Percentiles rank a stretch among this genome's conserved stretches.
These are phyloP conservation scores for Scheffersomyces ergatensis DNA, from an alignment of 805 yeast species.

Conservation along the genomic window DNA sequence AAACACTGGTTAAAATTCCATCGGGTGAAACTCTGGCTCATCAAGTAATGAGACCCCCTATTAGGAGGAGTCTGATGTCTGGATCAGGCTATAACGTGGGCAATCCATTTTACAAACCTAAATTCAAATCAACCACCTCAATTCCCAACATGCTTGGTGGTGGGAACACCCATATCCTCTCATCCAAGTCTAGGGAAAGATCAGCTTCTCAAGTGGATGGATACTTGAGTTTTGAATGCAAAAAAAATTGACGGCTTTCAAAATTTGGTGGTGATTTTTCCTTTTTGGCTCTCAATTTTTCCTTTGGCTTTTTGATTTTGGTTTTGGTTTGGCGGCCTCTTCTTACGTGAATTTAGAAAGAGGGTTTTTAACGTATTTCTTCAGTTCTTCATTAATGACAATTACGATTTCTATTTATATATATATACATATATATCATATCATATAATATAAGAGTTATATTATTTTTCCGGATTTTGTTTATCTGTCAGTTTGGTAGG, in stretches of 20 bases:
- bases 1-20: constrained; percentile 5
- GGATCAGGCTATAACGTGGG: constrained; percentile 7
- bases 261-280: neutral
- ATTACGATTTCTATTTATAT: neutral
- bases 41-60: neutral
- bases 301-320: too few species aligned
- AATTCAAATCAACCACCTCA: constrained; percentile 5
- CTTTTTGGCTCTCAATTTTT: too few species aligned
- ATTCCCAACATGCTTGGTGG: constrained; percentile 3
- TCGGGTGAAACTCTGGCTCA: constrained; percentile 3
- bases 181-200: too few species aligned
- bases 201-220: too few species aligned
- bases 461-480: too few species aligned
- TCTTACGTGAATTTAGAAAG: too few species aligned
- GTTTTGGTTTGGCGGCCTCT: too few species aligned
- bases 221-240: too few species aligned
- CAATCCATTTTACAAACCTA: constrained; percentile 16
- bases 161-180: too few species aligned
- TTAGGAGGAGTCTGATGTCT: neutral
- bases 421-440: neutral
- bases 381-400: neutral
- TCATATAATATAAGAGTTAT: too few species aligned
- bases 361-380: too few species aligned
- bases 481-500: too few species aligned
- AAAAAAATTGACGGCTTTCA: neutral